These are phyloP conservation scores for Henckelia pumila DNA, from an alignment of 257 asterid species.

Conservation along the genomic window DNA sequence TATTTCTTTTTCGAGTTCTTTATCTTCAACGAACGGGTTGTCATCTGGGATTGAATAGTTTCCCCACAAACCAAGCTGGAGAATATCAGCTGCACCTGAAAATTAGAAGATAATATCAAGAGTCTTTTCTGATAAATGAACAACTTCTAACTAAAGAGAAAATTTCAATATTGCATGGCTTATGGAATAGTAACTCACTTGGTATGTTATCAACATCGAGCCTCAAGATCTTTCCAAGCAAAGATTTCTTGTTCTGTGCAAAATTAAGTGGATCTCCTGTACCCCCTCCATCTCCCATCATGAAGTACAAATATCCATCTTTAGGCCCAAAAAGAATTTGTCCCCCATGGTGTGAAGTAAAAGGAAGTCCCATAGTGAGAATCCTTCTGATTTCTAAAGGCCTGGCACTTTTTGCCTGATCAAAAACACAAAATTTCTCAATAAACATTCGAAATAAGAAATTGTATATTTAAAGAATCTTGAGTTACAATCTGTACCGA, in stretches of 20 bases:
- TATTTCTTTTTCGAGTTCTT: slow-evolving; percentile 63
- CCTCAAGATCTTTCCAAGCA: slow-evolving; percentile 95
- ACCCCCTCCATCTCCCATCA: slow-evolving; percentile 98
- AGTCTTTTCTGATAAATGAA: background rate
- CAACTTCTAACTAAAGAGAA: no score
- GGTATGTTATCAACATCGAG: slow-evolving; percentile 74
- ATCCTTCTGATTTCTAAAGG: slow-evolving; percentile 77
- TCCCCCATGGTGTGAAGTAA: slow-evolving; percentile 71
- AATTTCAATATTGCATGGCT: background rate
- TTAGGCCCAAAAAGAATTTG: slow-evolving; percentile 90
- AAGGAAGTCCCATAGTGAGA: slow-evolving; percentile 94
- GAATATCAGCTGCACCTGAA: slow-evolving; percentile 56
- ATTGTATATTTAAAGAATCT: background rate
- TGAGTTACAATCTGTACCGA: slow-evolving; percentile 35
- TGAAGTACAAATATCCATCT: slow-evolving; percentile 87
- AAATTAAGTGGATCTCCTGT: slow-evolving; percentile 72
- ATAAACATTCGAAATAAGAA: background rate
- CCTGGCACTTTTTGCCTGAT: slow-evolving; percentile 60
- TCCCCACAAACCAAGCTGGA: slow-evolving; percentile 71
- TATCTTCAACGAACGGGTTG: slow-evolving; percentile 62
- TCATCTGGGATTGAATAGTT: slow-evolving; percentile 85
- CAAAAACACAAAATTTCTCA: background rate
- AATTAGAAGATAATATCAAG: background rate
- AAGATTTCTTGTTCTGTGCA: slow-evolving; percentile 86
- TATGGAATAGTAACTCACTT: slow-evolving; percentile 45